phyloP scores from a whole-genome alignment of 306 rosid genomes.

The Ormosia emarginata region DNA sequence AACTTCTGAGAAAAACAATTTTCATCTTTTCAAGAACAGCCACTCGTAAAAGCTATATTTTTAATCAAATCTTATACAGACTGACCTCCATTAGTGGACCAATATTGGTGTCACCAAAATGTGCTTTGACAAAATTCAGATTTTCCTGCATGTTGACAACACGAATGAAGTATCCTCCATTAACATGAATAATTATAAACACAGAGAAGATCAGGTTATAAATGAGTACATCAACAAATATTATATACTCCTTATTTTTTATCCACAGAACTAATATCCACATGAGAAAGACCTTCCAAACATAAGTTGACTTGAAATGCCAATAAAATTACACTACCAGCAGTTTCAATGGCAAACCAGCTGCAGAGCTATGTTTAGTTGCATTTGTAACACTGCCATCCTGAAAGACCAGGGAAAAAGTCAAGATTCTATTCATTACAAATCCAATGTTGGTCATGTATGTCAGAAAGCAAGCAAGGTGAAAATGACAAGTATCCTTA shows the following conservation, averaged over 20 bases:
- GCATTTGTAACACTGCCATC: constrained; percentile 5
- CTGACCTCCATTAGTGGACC: constrained; percentile 29
- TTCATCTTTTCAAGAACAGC: background rate
- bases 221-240: background rate
- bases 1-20: constrained; percentile 22
- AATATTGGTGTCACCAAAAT: constrained; percentile 29
- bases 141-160: constrained; percentile 22
- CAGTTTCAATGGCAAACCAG: constrained; percentile 27
- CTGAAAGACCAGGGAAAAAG: constrained; percentile 18
- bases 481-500: background rate
- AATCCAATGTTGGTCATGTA: background rate
- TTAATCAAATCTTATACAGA: background rate
- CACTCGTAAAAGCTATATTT: background rate
- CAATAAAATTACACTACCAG: constrained; percentile 19
- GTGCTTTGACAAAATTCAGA: constrained; percentile 35
- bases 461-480: background rate
- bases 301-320: background rate
- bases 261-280: background rate
- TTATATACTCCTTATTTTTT: background rate
- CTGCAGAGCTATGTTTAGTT: background rate
- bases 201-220: background rate
- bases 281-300: background rate
- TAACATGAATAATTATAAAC: background rate
- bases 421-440: background rate
- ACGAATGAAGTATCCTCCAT: background rate